Conservation (phyloP, 805 yeast species). For the Wickerhamomyces canadensis region DNA sequence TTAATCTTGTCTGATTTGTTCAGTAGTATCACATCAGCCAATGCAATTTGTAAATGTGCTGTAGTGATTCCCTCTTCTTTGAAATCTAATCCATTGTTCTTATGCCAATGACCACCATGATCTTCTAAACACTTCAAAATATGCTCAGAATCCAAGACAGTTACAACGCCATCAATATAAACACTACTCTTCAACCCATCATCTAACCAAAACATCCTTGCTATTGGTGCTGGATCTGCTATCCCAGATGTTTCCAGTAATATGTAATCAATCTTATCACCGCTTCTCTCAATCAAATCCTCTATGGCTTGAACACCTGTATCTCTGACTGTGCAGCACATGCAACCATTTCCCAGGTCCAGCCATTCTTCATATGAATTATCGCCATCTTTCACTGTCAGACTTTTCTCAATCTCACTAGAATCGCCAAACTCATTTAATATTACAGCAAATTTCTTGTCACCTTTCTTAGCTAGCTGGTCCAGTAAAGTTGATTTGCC, state of each 20-base stretch:
- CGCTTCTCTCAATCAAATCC: constrained; percentile 65
- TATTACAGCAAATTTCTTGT: constrained; percentile 78
- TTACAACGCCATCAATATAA: constrained; percentile 85
- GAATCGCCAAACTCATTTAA: constrained; percentile 92
- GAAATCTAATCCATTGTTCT: constrained; percentile 33
- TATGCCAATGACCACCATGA: constrained; percentile 66
- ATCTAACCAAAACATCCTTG: constrained; percentile 96
- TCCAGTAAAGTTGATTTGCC: constrained; percentile 89
- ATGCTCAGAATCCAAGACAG: constrained; percentile 76
- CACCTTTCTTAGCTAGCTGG: constrained; percentile 63
- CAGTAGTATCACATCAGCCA: constrained; percentile 77
- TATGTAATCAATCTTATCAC: constrained; percentile 81
- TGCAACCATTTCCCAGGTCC: constrained; percentile 93
- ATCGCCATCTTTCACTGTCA: constrained; percentile 56
- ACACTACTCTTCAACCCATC: constrained; percentile 80
- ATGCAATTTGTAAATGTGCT: constrained; percentile 84
- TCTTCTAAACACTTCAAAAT: constrained; percentile 65
- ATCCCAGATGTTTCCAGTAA: constrained; percentile 91
- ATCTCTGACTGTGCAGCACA: constrained; percentile 94
- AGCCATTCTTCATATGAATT: constrained; percentile 84
- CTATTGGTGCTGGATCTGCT: constrained; percentile 97
- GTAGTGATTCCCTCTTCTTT: constrained; percentile 55
- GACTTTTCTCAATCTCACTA: constrained; percentile 79
- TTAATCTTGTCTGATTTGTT: constrained; percentile 68
- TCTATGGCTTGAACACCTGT: constrained; percentile 94